These are phyloP conservation scores for Xylariales sp. DNA, from an alignment of 2,329 filamentous ascomycete species.

Conservation along the genomic window DNA sequence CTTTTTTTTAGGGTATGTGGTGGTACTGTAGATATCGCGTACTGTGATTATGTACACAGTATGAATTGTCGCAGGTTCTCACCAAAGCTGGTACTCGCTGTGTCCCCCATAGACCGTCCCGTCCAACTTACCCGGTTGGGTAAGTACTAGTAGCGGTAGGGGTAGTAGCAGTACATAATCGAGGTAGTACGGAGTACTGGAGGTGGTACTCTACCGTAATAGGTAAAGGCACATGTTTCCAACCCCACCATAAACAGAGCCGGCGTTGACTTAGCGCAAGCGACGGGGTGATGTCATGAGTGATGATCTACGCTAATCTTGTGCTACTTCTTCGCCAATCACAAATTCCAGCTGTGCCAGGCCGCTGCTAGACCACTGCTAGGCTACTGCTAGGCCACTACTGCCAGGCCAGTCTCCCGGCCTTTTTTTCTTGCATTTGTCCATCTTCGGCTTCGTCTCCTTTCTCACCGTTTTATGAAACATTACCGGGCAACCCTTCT, in stretches of 20 bases:
- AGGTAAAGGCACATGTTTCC: constrained; percentile 17
- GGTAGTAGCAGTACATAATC: too few species aligned
- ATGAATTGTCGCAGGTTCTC: neutral
- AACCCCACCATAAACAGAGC: constrained; percentile 27
- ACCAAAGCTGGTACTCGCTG: too few species aligned
- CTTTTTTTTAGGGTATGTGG: neutral
- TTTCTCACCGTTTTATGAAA: constrained; percentile 34
- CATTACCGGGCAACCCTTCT: constrained; percentile 22
- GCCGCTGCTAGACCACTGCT: too few species aligned
- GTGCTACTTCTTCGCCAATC: constrained; percentile 37
- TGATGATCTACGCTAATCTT: constrained; percentile 38
- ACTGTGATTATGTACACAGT: constrained; percentile 19
- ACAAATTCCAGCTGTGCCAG: constrained; percentile 26
- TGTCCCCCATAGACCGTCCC: too few species aligned
- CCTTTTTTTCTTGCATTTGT: constrained; percentile 21
- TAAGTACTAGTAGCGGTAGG: too few species aligned
- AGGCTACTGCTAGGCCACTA: neutral
- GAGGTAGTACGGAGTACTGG: neutral
- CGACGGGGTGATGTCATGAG: constrained; percentile 39
- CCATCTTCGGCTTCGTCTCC: constrained; percentile 15
- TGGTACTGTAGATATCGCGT: neutral
- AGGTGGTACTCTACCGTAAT: constrained; percentile 1
- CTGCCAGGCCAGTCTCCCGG: too few species aligned
- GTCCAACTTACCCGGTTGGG: too few species aligned
- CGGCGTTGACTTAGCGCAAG: constrained; percentile 24